A percentile compares a stretch with the other conserved stretches of the same genome.
Conservation (phyloP, 75 land plant species). For the Picea glauca region DNA sequence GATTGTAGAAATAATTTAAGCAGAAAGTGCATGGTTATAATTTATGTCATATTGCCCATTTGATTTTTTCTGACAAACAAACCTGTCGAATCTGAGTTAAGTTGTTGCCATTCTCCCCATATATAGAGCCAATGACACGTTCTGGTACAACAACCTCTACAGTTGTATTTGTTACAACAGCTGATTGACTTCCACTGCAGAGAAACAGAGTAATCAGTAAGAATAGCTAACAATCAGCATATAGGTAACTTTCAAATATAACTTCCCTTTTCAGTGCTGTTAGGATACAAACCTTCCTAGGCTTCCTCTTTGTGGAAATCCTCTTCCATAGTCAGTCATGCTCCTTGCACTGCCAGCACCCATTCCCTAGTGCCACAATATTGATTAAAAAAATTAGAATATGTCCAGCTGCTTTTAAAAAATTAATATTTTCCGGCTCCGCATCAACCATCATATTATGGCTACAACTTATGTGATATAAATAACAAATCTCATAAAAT, state of each 20-base stretch:
- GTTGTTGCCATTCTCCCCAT: conserved; percentile 59
- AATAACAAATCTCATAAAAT: too few species aligned
- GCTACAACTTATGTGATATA: too few species aligned
- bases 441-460: too few species aligned
- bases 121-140: conserved; percentile 36
- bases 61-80: neutral
- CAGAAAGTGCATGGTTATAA: neutral
- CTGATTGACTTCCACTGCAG: conserved; percentile 41
- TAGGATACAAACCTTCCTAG: conserved; percentile 3
- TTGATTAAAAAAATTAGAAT: neutral
- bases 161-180: conserved; percentile 61
- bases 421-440: neutral
- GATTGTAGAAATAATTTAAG: neutral
- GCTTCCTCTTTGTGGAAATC: conserved; percentile 9
- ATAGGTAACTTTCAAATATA: neutral
- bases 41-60: neutral
- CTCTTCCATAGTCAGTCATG: conserved; percentile 8
- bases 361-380: conserved; percentile 5
- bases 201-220: neutral
- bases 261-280: neutral
- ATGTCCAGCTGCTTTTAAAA: neutral
- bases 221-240: too few species aligned
- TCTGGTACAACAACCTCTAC: conserved; percentile 56
- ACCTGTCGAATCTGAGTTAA: conserved; percentile 50
- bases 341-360: conserved; percentile 5